Base-by-base conservation (phyloP, 441 rosid genomes). In the Theobroma grandiflorum region DNA sequence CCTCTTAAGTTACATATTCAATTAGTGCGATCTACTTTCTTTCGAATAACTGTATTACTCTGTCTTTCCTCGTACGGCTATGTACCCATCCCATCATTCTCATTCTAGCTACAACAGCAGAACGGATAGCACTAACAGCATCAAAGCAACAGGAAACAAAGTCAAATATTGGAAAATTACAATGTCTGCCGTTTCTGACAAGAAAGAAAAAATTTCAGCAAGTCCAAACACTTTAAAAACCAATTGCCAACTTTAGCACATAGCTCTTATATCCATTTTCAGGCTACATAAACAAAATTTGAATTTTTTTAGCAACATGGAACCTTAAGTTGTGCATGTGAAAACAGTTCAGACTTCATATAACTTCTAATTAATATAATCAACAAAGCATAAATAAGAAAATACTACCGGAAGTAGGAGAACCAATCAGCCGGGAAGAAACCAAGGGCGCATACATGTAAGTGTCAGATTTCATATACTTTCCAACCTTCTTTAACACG, bases 391-490 rank as follows among this genome's bases (percentile, higher is more conserved):
- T 4, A 49, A 49, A 38, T 6, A 35, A 6, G 11, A 42, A 78
- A 2, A 22, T 49, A 37, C 4, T 84, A 90, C 94, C 95, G 79
- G 74, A 79, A 58, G 84, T 64, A 2, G 79, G 67, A 79, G 83
- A 62, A 47, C 7, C 49, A 22, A 47, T 59, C 22, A 45, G 80
- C 37, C 26, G 76, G 76, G 85, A 22, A 62, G 37, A 83, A 64
- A 82, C 55, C 78, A 88, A 57, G 0, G 91, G 82, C 47, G 84
- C 88, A 71, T 89, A 90, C 86, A 89, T 80, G 80, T 85, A 59
- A 78, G 74, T 77, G 47, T 92, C 86, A 71, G 91, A 84, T 35
- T 81, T 86, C 50, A 93, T 79, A 84, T 87, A 93, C 50, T 84
- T 84, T 84, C 72, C 79, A 52, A 84, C 79, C 75, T 78, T 86